A percentile compares a stretch with the other conserved stretches of the same genome.
Evolutionary conservation across 805 yeast genomes (phyloP).

Genomic region (Cyberlindnera subsufficiens): DNA sequence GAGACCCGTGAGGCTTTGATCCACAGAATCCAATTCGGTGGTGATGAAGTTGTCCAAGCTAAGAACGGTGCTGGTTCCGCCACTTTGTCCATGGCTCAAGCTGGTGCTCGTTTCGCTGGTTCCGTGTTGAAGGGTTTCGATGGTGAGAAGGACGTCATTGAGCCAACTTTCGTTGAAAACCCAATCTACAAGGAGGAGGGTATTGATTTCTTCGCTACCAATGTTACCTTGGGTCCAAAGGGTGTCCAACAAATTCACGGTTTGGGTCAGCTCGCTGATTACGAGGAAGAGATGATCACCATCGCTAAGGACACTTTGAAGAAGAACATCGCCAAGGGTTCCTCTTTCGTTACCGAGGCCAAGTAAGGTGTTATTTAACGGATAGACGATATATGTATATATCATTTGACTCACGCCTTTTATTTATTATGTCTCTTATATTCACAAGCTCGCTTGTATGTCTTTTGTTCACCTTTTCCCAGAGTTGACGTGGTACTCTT

Average conservation of each 20-base stretch:
- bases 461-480: background rate
- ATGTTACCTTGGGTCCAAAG: conserved; percentile 86
- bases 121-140: conserved; percentile 59
- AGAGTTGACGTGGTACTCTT: background rate
- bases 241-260: conserved; percentile 82
- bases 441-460: no score
- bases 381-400: background rate
- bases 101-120: conserved; percentile 74
- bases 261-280: conserved; percentile 64
- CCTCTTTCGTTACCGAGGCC: conserved; percentile 72
- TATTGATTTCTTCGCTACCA: conserved; percentile 90
- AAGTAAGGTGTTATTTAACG: conserved; percentile 33
- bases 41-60: conserved; percentile 93
- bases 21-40: conserved; percentile 92
- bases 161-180: conserved; percentile 71
- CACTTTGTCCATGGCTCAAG: conserved; percentile 89
- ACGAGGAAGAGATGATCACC: conserved; percentile 88
- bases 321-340: conserved; percentile 87
- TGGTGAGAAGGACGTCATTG: conserved; percentile 59
- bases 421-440: no score
- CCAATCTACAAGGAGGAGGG: conserved; percentile 85
- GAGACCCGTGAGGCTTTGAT: conserved; percentile 64
- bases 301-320: conserved; percentile 45
- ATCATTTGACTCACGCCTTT: no score
- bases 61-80: conserved; percentile 94